Evolutionary conservation across 306 rosid genomes (phyloP).

Genomic region (Trichosanthes cucumerina): DNA sequence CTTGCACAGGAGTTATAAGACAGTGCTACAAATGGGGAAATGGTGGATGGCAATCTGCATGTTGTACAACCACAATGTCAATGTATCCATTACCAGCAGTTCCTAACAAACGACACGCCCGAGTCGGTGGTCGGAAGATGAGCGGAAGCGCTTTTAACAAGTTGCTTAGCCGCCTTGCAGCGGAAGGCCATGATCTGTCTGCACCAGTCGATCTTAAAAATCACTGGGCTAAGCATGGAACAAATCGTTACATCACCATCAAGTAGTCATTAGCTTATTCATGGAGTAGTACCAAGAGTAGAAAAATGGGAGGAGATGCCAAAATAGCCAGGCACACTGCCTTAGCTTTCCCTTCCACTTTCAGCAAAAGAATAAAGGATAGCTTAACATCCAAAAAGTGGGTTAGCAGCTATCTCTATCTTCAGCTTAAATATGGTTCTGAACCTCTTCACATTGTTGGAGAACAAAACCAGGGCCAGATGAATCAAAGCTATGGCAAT

Average conservation of each 20-base stretch:
- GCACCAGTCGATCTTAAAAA: slow-evolving; percentile 86
- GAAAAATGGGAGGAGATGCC: not conserved
- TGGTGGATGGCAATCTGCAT: slow-evolving; percentile 99
- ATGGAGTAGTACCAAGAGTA: not conserved
- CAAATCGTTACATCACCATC: slow-evolving; percentile 95
- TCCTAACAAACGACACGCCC: slow-evolving; percentile 94
- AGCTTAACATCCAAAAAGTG: not conserved
- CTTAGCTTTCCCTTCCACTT: not conserved
- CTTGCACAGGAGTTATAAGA: slow-evolving; percentile 72
- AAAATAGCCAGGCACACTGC: slow-evolving; percentile 1
- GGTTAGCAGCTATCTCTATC: not conserved
- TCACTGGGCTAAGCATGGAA: slow-evolving; percentile 97
- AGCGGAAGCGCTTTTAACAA: slow-evolving; percentile 97
- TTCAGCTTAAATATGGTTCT: not conserved
- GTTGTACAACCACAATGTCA: slow-evolving; percentile 86
- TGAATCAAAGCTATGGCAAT: not conserved
- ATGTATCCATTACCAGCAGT: slow-evolving; percentile 93
- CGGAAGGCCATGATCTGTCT: slow-evolving; percentile 92
- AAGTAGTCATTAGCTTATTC: slow-evolving; percentile 32
- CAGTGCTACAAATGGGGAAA: slow-evolving; percentile 99
- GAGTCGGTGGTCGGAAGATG: slow-evolving; percentile 95
- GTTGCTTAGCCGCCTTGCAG: slow-evolving; percentile 82
- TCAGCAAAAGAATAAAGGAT: not conserved
- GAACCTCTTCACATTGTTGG: not conserved
- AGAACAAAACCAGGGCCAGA: not conserved